Base-by-base conservation (phyloP, 345 rosid genomes). In the Kandelia obovata region DNA sequence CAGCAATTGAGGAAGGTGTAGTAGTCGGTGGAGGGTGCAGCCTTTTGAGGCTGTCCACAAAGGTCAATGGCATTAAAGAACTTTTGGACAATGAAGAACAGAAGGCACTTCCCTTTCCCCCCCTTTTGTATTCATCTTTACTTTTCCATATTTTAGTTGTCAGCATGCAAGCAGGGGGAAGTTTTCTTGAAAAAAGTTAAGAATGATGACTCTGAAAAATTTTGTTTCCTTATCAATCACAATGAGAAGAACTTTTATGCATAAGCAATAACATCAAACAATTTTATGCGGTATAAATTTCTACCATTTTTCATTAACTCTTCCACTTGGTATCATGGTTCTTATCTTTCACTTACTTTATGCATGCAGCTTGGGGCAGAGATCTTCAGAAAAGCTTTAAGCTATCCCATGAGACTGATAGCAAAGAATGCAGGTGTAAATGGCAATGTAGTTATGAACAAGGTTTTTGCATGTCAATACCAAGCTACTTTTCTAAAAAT, bases 1-100 rank as follows among this genome's bases (percentile, higher is more conserved):
- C 97, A 58, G 96, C 97, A 52, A 87, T 89, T 47, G 98, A 94
- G 83, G 96, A 94, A 89, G 97, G 98, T 52, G 81, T 93, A 49
- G 92, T 93, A 61, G 92, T 89, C 58, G 97, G 97, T 57, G 98
- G 97, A 66, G 98, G 97, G 58, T 93, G 97, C 66, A 72, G 88
- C 70, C 91, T 93, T 73, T 74, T 93, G 76, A 85, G 97, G 62
- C 85, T 94, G 60, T 84, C 96, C 63, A 17, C 75, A 15, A 89
- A 88, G 83, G 84, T 94, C 65, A 92, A 88, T 53, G 59, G 65
- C 16, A 84, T 94, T 62, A 94, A 91, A 84, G 80, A 80, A 16
- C 65, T 37, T 59, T 75, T 94, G 76, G 94, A 89, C 51, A 91
- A 87, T 75, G 80, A 88, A 73, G 96, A 94, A 67, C 95, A 94